phyloP scores from a whole-genome alignment of 805 yeast genomes.

The fission yeast (Schizosaccharomyces pombe) region ASM294v3 CU329670.1:3427001-3427500 shows the following conservation, averaged over 20 bases:
- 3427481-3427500: constrained; percentile 49
- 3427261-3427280: constrained; percentile 53
- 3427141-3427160: background rate
- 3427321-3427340: constrained; percentile 34
- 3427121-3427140: background rate
- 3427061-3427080: constrained; percentile 67
- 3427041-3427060: constrained; percentile 64
- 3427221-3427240: constrained; percentile 49
- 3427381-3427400: constrained; percentile 68
- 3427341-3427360: constrained; percentile 65
- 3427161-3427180: constrained; percentile 9
- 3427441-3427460: constrained; percentile 44
- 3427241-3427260: constrained; percentile 67
- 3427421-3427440: constrained; percentile 58
- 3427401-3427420: constrained; percentile 62
- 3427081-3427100: constrained; percentile 47
- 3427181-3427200: constrained; percentile 60
- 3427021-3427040: constrained; percentile 48
- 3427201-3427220: constrained; percentile 35
- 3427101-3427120: constrained; percentile 30
- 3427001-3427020: constrained; percentile 10
- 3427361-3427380: constrained; percentile 58
- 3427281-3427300: constrained; percentile 74
- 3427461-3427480: constrained; percentile 38
- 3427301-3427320: constrained; percentile 62